phyloP scores from a whole-genome alignment of 257 asterid species.

The Coffea canephora region DNA sequence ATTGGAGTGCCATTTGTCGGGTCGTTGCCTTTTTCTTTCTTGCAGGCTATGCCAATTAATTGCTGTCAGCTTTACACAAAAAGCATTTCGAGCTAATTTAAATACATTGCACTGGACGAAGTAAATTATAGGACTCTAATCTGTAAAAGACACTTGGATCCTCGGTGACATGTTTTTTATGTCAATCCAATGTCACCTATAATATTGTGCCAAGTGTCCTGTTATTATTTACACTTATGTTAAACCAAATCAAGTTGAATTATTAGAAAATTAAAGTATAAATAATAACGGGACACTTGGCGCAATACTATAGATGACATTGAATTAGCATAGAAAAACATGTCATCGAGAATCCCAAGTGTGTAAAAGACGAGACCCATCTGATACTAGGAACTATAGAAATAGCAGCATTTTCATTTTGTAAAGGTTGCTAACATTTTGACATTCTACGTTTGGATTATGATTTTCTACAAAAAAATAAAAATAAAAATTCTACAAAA shows the following conservation, averaged over 20 bases:
- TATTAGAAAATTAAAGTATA: too few species aligned
- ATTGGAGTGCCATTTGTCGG: slow-evolving; percentile 44
- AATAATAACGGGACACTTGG: too few species aligned
- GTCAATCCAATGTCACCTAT: too few species aligned
- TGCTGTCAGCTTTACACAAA: slow-evolving; percentile 20
- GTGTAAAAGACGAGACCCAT: background rate
- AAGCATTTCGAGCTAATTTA: slow-evolving; percentile 11
- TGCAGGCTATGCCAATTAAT: slow-evolving; percentile 15
- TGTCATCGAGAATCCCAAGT: too few species aligned
- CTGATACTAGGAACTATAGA: slow-evolving; percentile 1
- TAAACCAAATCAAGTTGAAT: too few species aligned
- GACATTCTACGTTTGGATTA: slow-evolving; percentile 14
- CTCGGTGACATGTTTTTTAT: too few species aligned
- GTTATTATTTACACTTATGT: too few species aligned
- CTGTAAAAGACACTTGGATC: slow-evolving; percentile 20
- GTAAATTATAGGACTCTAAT: slow-evolving; percentile 16
- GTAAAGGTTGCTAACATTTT: slow-evolving; percentile 25
- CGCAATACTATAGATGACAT: too few species aligned
- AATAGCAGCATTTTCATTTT: slow-evolving; percentile 3
- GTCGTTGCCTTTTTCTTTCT: slow-evolving; percentile 1
- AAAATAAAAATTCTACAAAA: too few species aligned
- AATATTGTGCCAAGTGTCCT: too few species aligned
- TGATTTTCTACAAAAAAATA: too few species aligned
- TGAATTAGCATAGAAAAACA: too few species aligned
- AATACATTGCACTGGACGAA: slow-evolving; percentile 19